Evolutionary conservation across 2,329 filamentous ascomycete genomes (phyloP).

Genomic region (Epichloe aotearoae): DNA sequence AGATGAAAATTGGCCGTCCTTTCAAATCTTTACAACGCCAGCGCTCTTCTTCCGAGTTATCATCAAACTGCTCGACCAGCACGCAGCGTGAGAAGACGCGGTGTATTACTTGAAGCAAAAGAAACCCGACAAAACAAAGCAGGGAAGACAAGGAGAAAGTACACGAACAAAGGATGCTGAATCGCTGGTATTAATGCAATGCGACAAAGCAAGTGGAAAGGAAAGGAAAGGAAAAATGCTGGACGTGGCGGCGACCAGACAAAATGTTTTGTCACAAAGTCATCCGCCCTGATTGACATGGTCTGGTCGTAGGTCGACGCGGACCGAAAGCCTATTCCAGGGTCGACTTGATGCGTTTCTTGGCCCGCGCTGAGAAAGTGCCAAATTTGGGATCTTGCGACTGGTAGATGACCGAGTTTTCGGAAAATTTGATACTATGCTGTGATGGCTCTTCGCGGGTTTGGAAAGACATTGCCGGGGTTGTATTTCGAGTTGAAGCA

Average conservation of each 20-base stretch:
- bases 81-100: conserved; percentile 4
- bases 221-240: background rate
- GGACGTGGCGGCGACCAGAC: background rate
- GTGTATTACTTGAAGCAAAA: background rate
- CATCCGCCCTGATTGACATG: conserved; percentile 2
- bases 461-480: background rate
- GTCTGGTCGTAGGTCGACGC: conserved; percentile 1
- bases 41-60: conserved; percentile 3
- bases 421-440: background rate
- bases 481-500: background rate
- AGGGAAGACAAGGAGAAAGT: background rate
- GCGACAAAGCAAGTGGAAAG: conserved; percentile 5
- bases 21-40: conserved; percentile 7
- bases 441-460: background rate
- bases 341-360: conserved; percentile 4
- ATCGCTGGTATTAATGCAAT: conserved; percentile 7
- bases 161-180: conserved; percentile 7
- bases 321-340: conserved; percentile 10
- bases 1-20: background rate
- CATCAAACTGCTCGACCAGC: conserved; percentile 12
- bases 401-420: background rate
- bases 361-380: background rate
- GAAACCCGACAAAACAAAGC: background rate
- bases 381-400: background rate
- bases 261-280: background rate